Percentiles rank a stretch among this genome's conserved stretches.
These are phyloP conservation scores for Coleophoma eucalyptorum DNA, from an alignment of 2,329 filamentous ascomycete genomes.

Conservation along the genomic window DNA sequence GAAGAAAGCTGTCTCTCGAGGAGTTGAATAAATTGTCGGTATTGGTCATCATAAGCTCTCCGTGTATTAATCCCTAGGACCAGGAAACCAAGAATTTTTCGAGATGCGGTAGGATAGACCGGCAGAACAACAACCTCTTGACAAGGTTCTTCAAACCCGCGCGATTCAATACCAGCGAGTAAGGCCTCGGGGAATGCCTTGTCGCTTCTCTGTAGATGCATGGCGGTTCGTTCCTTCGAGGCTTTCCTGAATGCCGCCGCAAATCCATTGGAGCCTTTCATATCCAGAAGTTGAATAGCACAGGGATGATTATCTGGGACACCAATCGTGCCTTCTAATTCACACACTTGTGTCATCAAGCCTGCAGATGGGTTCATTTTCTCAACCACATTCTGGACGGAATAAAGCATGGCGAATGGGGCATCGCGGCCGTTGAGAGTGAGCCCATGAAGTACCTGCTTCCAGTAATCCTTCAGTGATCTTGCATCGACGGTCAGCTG, in stretches of 20 bases:
- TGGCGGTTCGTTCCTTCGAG: background rate
- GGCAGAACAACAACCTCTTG: background rate
- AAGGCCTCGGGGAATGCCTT: background rate
- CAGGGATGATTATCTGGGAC: background rate
- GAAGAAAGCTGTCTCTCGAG: background rate
- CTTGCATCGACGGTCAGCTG: background rate
- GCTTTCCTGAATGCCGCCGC: background rate
- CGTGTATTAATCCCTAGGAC: background rate
- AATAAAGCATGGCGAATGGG: background rate
- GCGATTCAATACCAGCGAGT: background rate
- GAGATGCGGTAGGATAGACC: background rate
- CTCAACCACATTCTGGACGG: background rate
- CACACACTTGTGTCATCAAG: background rate
- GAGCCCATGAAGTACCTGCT: background rate
- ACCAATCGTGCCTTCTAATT: background rate
- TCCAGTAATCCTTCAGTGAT: background rate
- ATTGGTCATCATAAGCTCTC: background rate
- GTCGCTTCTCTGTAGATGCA: background rate
- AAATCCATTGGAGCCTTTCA: background rate
- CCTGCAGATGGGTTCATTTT: background rate
- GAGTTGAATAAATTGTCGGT: background rate
- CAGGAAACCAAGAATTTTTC: background rate
- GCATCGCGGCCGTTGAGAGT: background rate
- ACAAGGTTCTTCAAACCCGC: background rate
- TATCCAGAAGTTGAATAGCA: background rate